phyloP scores from a whole-genome alignment of 108 stramenopile species.

The Cyclotella atomus region DNA sequence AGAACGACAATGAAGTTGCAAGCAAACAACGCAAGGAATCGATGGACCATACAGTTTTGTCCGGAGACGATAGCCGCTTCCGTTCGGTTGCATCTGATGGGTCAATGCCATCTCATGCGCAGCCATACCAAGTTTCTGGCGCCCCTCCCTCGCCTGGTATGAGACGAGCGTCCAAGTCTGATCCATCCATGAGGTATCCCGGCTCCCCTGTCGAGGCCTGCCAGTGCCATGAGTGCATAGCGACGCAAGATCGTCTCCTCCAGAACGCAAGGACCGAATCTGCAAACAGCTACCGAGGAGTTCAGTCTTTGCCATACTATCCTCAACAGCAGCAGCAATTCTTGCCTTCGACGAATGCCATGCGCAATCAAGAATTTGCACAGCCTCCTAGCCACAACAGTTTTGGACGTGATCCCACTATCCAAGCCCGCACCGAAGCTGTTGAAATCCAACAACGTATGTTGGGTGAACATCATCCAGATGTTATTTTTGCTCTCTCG shows the following conservation, averaged over 20 bases:
- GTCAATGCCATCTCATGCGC: no score
- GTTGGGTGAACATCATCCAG: slow-evolving; percentile 50
- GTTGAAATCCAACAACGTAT: slow-evolving; percentile 48
- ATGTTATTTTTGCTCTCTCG: slow-evolving; percentile 55
- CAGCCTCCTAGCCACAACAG: not conserved
- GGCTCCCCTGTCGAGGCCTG: not conserved
- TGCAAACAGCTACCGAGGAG: not conserved
- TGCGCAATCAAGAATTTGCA: not conserved
- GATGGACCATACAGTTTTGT: slow-evolving; percentile 30
- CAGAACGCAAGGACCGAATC: not conserved
- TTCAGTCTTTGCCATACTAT: not conserved
- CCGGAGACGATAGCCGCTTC: slow-evolving; percentile 22
- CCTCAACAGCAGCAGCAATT: not conserved
- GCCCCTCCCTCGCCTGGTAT: not conserved
- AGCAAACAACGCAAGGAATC: slow-evolving; percentile 27
- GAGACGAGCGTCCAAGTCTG: slow-evolving; percentile 5
- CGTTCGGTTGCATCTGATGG: not conserved
- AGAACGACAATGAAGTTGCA: slow-evolving; percentile 9
- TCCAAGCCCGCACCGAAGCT: slow-evolving; percentile 45
- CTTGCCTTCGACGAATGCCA: not conserved
- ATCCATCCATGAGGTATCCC: not conserved
- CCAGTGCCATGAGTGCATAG: not conserved
- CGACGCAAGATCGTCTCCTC: not conserved
- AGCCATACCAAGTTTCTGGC: no score
- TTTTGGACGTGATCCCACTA: slow-evolving; percentile 15